A percentile compares a stretch with the other conserved stretches of the same genome.
These are phyloP conservation scores for Salvia splendens DNA, from an alignment of 257 asterid species.

Conservation along the genomic window DNA sequence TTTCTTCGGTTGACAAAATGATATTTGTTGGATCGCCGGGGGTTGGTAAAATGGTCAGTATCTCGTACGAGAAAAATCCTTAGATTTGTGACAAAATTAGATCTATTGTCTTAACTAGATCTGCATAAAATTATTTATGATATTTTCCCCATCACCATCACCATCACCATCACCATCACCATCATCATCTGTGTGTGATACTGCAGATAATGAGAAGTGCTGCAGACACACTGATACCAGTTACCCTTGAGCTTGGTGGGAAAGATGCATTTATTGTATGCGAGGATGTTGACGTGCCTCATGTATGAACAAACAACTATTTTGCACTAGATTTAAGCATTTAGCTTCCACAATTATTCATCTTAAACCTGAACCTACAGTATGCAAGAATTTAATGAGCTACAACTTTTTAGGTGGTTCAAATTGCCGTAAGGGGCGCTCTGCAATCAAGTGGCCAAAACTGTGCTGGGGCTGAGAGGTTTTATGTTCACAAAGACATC, in stretches of 20 bases:
- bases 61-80: constrained; percentile 12
- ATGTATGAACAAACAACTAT: constrained; percentile 53
- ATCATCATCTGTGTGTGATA: constrained; percentile 17
- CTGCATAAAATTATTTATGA: constrained; percentile 18
- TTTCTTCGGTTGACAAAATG: constrained; percentile 87
- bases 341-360: constrained; percentile 17
- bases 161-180: constrained; percentile 23
- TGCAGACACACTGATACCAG: constrained; percentile 84
- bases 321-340: constrained; percentile 29
- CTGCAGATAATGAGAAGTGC: constrained; percentile 92
- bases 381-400: constrained; percentile 23
- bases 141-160: constrained; percentile 18
- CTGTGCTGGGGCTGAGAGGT: constrained; percentile 99
- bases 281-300: constrained; percentile 86
- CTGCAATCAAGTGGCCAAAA: constrained; percentile 97
- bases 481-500: constrained; percentile 85
- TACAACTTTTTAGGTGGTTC: constrained; percentile 70
- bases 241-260: constrained; percentile 98
- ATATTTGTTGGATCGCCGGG: constrained; percentile 98
- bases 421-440: constrained; percentile 95
- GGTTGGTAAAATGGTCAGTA: constrained; percentile 86
- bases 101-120: constrained; percentile 17
- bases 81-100: constrained; percentile 4
- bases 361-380: constrained; percentile 5
- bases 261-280: constrained; percentile 98